These are phyloP conservation scores for Acanthamoeba royreba DNA, from an alignment of 208 protist genomes.

Conservation along the genomic window DNA sequence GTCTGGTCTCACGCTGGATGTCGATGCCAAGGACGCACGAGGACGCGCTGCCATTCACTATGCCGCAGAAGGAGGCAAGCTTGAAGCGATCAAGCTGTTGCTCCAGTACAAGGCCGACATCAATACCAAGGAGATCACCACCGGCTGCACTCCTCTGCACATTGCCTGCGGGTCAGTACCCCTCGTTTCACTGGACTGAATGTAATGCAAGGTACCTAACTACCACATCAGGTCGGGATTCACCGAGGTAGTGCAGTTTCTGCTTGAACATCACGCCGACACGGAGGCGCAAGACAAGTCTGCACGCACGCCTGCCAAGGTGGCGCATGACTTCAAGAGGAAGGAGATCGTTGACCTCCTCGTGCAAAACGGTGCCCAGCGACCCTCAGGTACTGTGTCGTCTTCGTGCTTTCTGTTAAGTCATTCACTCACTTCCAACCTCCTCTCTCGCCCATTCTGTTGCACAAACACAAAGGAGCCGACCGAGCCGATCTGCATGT, in stretches of 20 bases:
- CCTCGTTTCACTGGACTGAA: not conserved
- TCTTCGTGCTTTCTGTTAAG: not conserved
- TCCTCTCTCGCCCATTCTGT: not conserved
- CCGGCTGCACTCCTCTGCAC: not conserved
- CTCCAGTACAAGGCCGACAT: not conserved
- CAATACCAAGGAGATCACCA: not conserved
- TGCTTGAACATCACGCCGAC: not conserved
- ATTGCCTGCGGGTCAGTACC: not conserved
- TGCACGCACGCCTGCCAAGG: not conserved
- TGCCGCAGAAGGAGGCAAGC: not conserved
- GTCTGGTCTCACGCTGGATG: not conserved
- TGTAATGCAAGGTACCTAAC: not conserved
- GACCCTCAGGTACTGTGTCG: not conserved
- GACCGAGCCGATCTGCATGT: too few relatives aligned
- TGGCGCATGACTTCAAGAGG: constrained; percentile 7
- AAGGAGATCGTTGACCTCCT: not conserved
- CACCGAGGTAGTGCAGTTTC: not conserved
- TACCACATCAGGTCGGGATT: not conserved
- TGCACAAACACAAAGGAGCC: too few relatives aligned
- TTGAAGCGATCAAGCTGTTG: not conserved
- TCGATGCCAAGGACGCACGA: not conserved
- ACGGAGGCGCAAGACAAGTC: not conserved
- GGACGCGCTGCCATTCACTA: not conserved
- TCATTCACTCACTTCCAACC: not conserved
- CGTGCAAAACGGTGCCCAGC: not conserved